Percentiles rank a stretch among this genome's conserved stretches.
Conservation (phyloP, 768 basidiomycete species). For the Coprinopsis strossmayeri region DNA sequence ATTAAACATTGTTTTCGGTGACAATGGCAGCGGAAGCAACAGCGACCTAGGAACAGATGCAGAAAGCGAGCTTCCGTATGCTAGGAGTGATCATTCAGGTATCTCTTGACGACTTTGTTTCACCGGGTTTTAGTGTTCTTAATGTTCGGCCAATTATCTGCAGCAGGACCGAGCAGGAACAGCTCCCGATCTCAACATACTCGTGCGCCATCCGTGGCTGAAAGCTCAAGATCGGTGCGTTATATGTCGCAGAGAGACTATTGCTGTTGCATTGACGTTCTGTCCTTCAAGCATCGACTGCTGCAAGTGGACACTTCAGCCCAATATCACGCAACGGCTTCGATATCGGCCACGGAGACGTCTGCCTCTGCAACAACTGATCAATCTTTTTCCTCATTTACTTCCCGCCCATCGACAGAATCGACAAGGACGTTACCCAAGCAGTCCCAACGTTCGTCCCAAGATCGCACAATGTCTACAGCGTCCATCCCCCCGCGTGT, state of each 20-base stretch:
- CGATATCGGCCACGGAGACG: slow-evolving; percentile 10
- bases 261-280: background rate
- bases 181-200: slow-evolving; percentile 18
- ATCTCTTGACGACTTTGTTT: slow-evolving; percentile 18
- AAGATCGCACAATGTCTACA: slow-evolving; percentile 73
- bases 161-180: slow-evolving; percentile 15
- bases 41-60: slow-evolving; percentile 41
- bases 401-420: slow-evolving; percentile 60
- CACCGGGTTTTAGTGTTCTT: slow-evolving; percentile 16
- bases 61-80: slow-evolving; percentile 58
- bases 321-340: slow-evolving; percentile 31
- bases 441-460: slow-evolving; percentile 39
- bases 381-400: slow-evolving; percentile 27
- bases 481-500: slow-evolving; percentile 45
- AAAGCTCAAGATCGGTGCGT: slow-evolving; percentile 19
- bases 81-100: slow-evolving; percentile 38
- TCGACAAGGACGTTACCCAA: slow-evolving; percentile 58
- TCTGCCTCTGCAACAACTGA: slow-evolving; percentile 15
- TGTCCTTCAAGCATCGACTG: slow-evolving; percentile 29
- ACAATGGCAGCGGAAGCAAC: slow-evolving; percentile 21
- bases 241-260: background rate
- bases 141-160: slow-evolving; percentile 12
- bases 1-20: slow-evolving; percentile 51
- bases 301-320: slow-evolving; percentile 54
- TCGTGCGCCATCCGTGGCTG: slow-evolving; percentile 21